Evolutionary conservation across 2,329 filamentous ascomycete species (phyloP), one percentile per base, ranked within the genome.

Genomic region (Botryotinia calthae): DNA sequence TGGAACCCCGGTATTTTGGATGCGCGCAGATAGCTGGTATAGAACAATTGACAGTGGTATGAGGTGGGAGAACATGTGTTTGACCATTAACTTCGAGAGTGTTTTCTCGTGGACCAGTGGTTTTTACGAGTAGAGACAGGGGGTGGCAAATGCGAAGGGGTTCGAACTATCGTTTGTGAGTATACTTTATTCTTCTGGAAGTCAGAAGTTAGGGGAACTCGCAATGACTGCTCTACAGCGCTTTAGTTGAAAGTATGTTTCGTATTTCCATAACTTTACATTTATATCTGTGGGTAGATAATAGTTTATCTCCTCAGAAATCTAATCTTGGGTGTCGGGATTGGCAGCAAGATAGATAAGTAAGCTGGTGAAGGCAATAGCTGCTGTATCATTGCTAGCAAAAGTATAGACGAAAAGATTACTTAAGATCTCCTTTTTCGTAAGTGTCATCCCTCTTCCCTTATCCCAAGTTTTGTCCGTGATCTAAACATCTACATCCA

Each of bases 391-490:
- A 28, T 67, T 67, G 10, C 62, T 42, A 25, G 48, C 62, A 40
- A 72, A 67, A 42, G 62, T 22, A 9, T 61, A 72, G 2, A 72
- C 62, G 22, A 72, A 67, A 9, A 72, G 40, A 46, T 72, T 67
- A 28, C 62, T 72, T 7, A 51, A 6, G 25, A 67, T 72, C 31
- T 67, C 70, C 7, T 61, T 51, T 59, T 28, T 22, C 25, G 62
- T 61, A 20, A 72, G 62, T 16, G 54, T 61, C 40, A 67, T 67
- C n/a, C 67, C 61, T 44, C 40, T 42, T 42, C 59, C 59, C n/a
- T n/a, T n/a, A 4, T 44, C 42, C 61, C 16, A 40, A 42, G 25
- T 56, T 61, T 40, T 25, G 10, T 71, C 37, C 1, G 22, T 28
- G 12, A n/a, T 48, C 20, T 25, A 25, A 37, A 25, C 8, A 16